These are phyloP conservation scores for Betula pendula DNA, from an alignment of 306 rosid genomes.

Conservation along the genomic window DNA sequence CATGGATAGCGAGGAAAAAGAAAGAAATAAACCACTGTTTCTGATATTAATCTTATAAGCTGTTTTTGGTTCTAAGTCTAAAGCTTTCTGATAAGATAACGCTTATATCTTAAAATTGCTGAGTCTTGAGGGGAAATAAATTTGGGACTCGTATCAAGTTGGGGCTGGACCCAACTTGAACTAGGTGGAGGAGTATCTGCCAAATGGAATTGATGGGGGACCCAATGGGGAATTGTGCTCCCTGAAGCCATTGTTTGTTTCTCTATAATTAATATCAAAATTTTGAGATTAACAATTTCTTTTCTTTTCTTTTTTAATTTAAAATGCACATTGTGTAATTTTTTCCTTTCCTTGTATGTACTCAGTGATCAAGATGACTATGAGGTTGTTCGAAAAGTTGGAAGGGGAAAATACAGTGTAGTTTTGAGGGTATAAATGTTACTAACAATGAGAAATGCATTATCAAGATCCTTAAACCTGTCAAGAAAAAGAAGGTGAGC, in stretches of 20 bases:
- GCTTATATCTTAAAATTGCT: background rate
- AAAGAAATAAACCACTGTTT: background rate
- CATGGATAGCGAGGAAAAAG: background rate
- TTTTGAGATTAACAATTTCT: background rate
- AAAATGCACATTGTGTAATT: background rate
- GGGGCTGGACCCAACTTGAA: background rate
- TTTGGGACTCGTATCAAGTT: background rate
- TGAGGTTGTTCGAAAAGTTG: conserved; percentile 93
- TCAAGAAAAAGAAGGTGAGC: conserved; percentile 92
- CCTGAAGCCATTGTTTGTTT: background rate
- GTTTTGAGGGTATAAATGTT: conserved; percentile 91
- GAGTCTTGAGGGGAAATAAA: background rate
- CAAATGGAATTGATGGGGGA: background rate
- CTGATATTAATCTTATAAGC: background rate
- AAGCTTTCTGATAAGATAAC: background rate
- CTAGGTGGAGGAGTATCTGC: background rate
- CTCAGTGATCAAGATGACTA: conserved; percentile 91
- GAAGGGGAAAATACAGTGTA: conserved; percentile 99
- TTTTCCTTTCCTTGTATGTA: background rate
- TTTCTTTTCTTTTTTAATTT: background rate
- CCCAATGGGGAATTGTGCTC: background rate
- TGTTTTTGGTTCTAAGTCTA: background rate
- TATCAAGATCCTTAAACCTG: conserved; percentile 98
- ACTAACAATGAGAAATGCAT: conserved; percentile 78
- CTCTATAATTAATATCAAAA: background rate